Percentiles rank a stretch among this genome's conserved stretches.
These are phyloP conservation scores for Pedinophyceae sp. DNA, from an alignment of 139 green algal species.

Conservation along the genomic window DNA sequence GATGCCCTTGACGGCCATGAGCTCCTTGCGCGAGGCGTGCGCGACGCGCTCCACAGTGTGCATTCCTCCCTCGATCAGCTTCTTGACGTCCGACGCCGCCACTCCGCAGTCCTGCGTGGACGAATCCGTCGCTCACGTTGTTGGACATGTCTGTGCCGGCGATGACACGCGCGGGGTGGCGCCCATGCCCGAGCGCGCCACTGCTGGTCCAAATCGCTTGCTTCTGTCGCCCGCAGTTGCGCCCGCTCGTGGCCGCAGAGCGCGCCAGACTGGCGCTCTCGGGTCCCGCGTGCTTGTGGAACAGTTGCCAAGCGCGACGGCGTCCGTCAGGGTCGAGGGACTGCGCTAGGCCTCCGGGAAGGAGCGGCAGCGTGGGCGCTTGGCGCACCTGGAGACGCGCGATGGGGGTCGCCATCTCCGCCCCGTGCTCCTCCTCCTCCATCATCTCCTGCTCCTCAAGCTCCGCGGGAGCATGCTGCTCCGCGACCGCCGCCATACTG, in stretches of 20 bases:
- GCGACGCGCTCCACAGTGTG: conserved; percentile 71
- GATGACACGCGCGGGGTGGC: not conserved
- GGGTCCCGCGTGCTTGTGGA: not conserved
- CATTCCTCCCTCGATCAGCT: conserved; percentile 71
- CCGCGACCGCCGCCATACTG: conserved; percentile 1
- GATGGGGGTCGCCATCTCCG: conserved; percentile 19
- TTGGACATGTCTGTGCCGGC: not conserved
- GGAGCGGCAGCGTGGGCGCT: not conserved
- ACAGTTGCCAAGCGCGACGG: not conserved
- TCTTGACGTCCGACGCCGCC: conserved; percentile 82
- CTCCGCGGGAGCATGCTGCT: conserved; percentile 4
- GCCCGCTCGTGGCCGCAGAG: too few relatives aligned
- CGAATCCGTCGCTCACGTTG: too few relatives aligned
- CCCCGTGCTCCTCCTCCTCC: conserved; percentile 11
- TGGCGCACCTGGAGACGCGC: conserved; percentile 29
- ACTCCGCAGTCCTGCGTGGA: conserved; percentile 65
- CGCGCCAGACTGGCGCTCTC: not conserved
- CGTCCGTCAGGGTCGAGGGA: not conserved
- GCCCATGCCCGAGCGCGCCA: conserved; percentile 3
- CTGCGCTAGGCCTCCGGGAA: not conserved
- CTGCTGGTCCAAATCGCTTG: not conserved
- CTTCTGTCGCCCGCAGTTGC: not conserved
- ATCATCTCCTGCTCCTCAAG: too few relatives aligned
- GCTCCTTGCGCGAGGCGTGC: conserved; percentile 58
- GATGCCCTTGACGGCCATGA: conserved; percentile 83